Conservation (phyloP, 495 filamentous ascomycete genomes). For the Hypomontagnella monticulosa region DNA sequence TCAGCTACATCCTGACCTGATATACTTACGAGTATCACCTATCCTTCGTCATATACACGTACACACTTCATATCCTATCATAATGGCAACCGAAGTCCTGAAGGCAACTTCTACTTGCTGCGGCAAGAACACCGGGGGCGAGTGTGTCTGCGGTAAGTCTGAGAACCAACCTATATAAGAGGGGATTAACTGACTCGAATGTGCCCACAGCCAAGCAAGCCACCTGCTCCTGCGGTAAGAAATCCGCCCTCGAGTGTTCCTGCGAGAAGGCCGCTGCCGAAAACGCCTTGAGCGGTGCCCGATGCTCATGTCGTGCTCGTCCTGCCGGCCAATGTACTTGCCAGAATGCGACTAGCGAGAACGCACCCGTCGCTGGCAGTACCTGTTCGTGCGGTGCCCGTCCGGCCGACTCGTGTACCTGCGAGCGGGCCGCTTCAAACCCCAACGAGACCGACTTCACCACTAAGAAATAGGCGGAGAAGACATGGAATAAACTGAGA, state of each 20-base stretch:
- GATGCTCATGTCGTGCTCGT: constrained; percentile 83
- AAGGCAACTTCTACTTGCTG: constrained; percentile 59
- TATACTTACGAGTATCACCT: neutral
- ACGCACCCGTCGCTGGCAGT: constrained; percentile 60
- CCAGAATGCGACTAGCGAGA: constrained; percentile 77
- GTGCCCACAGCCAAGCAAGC: constrained; percentile 58
- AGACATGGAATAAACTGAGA: neutral
- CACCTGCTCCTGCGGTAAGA: constrained; percentile 88
- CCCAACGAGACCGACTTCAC: constrained; percentile 85
- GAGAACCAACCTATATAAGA: neutral
- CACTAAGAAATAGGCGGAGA: constrained; percentile 58
- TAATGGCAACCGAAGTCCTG: constrained; percentile 46
- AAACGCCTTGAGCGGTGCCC: constrained; percentile 75
- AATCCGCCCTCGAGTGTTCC: constrained; percentile 83
- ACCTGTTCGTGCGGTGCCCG: constrained; percentile 83
- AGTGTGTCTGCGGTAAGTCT: constrained; percentile 61
- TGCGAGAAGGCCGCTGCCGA: constrained; percentile 82
- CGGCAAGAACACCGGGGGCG: constrained; percentile 53
- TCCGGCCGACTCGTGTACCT: constrained; percentile 79
- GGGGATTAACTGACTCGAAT: constrained; percentile 12
- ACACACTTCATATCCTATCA: neutral
- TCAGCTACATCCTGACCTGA: neutral
- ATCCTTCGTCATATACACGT: neutral
- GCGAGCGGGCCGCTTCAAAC: constrained; percentile 72
- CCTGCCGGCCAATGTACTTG: constrained; percentile 86